Evolutionary conservation across 495 filamentous ascomycete genomes (phyloP).

Genomic region (Aspergillus coremiiformis): DNA sequence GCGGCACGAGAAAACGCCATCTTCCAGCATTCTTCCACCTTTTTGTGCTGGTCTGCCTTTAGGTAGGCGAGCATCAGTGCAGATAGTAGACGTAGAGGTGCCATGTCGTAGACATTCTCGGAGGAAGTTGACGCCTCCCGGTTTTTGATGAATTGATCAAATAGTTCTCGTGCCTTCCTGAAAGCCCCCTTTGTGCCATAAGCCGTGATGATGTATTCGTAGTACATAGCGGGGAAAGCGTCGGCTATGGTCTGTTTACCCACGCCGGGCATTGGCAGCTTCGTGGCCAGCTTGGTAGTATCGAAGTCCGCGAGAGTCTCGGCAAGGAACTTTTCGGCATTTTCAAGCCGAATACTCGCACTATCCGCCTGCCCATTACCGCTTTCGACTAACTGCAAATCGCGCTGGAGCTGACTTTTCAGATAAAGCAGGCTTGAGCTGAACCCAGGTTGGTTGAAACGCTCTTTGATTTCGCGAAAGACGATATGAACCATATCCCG

Average conservation of each 20-base stretch:
- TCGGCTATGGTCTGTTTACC: slow-evolving; percentile 19
- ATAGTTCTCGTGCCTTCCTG: slow-evolving; percentile 46
- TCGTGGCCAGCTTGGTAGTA: slow-evolving; percentile 19
- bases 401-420: slow-evolving; percentile 31
- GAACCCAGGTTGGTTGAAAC: slow-evolving; percentile 35
- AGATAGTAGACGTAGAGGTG: slow-evolving; percentile 53
- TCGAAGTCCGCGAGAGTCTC: slow-evolving; percentile 24
- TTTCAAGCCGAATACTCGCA: slow-evolving; percentile 18
- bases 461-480: slow-evolving; percentile 44
- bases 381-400: slow-evolving; percentile 17
- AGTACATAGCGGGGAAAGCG: slow-evolving; percentile 41
- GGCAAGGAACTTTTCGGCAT: slow-evolving; percentile 33
- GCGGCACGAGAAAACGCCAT: slow-evolving; percentile 48
- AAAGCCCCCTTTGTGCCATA: slow-evolving; percentile 52
- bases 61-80: slow-evolving; percentile 59
- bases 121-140: slow-evolving; percentile 21
- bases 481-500: slow-evolving; percentile 45
- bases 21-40: slow-evolving; percentile 60
- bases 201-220: slow-evolving; percentile 54
- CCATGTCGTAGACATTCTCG: slow-evolving; percentile 16
- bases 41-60: slow-evolving; percentile 45
- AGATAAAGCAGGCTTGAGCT: slow-evolving; percentile 44
- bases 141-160: slow-evolving; percentile 41
- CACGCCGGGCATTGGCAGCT: slow-evolving; percentile 12
- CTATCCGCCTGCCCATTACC: not conserved